Evolutionary conservation across 441 rosid genomes (phyloP), one percentile per base, ranked within the genome.

Genomic region (Iberis amara): DNA sequence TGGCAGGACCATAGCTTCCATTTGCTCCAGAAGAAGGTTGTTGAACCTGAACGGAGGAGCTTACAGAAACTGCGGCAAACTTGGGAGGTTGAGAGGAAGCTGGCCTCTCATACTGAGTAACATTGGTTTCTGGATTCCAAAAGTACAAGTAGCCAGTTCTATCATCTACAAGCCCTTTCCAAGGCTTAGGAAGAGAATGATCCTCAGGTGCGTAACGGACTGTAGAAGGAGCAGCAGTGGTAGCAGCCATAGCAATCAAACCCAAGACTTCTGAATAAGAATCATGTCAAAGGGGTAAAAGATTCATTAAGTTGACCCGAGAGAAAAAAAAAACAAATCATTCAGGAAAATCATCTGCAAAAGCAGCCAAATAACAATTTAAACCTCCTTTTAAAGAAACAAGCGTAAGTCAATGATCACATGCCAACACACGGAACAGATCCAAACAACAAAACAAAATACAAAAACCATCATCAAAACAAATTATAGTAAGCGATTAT

Each of bases 61-160:
- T 77, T 11, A 78, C 49, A 26, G 85, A 73, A 6, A 55, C 57
- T 0, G 77, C 36, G 52, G 76, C 7, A 13, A 75, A 23, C 71
- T 73, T 76, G 35, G 71, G 51, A 9, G 62, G 56, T 9, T 24
- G 68, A 41, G 72, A 36, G 8, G 42, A 2, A 9, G 54, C 24
- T 38, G 96, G 95, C 64, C 72, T 75, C 69, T 86, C 94, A 15
- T 89, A 89, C 59, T 89, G 95, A 41, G 95, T 89, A 38, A 84
- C 85, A 63, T 89, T 89, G 23, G 95, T 89, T 69, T 80, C 91
- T 0, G 95, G 94, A 68, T 89, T 86, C 97, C 95, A 89, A 62
- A 72, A 86, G 76, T 89, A 89, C 32, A 89, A 75, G 65, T 79
- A 86, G 3, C 96, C 91, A 12, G 91, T 89, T 56, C 74, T 67